Evolutionary conservation across 805 yeast species (phyloP), one percentile per base, ranked within the genome.

Genomic region (Kodamaea fukazawae): DNA sequence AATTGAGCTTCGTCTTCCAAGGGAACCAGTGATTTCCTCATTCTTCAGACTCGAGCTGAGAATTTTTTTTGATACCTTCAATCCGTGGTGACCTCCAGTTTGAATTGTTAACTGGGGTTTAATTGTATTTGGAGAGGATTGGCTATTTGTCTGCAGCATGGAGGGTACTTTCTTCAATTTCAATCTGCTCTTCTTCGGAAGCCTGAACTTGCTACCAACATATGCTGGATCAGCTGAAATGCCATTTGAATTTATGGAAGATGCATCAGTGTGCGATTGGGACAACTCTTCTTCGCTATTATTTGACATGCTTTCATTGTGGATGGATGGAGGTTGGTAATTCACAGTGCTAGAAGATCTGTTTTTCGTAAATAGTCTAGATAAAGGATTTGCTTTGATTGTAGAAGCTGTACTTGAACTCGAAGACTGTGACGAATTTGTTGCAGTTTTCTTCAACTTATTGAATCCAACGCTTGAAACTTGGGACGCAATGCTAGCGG

Each of bases 81-180:
- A 41, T 11, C 53, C 51, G 34, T 50, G 58, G 32, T 57, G 57
- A 4, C 58, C 56, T 7, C 47, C 51, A 1, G 69, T 60, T 36
- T 60, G 67, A 8, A 63, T 55, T 1, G 58, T 54, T 13, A 63
- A 40, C n/a, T 62, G 67, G n/a, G 63, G 62, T 27, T 38, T 38
- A 3, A 17, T 15, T 4, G 36, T 10, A 18, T 23, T 36, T 8
- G 41, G 16, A 5, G 37, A n/a, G 8, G 33, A 17, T 17, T 39
- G 30, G 20, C 41, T 40, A 28, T 9, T 32, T 13, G 14, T n/a
- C 18, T 4, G 20, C 17, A 12, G 11, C 11, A 23, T 12, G 16
- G 36, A 32, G 10, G 26, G 16, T 12, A 34, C 25, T 9, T 27
- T 27, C 29, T 38, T 38, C 10, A 16, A 29, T 15, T 32, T 23